Evolutionary conservation across 2,329 filamentous ascomycete species (phyloP).

Genomic region (Colletotrichum incanum): DNA sequence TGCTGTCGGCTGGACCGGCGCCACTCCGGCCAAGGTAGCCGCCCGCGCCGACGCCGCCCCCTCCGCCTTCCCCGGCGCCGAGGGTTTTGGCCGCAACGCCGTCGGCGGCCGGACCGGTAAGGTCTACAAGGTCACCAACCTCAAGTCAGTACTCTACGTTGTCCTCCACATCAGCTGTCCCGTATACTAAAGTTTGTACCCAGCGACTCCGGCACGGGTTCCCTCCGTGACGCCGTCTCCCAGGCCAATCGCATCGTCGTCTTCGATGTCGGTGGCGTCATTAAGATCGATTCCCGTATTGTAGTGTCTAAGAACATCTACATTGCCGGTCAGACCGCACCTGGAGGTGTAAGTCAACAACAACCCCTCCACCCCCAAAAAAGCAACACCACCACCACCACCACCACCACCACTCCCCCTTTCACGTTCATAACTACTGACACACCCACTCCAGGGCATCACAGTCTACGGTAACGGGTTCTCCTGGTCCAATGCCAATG

Average conservation of each 20-base stretch:
- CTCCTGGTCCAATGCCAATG: conserved; percentile 67
- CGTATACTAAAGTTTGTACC: background rate
- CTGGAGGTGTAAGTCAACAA: conserved; percentile 57
- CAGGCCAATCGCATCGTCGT: conserved; percentile 64
- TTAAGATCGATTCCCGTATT: conserved; percentile 62
- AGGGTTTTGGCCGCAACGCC: conserved; percentile 64
- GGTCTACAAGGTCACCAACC: conserved; percentile 65
- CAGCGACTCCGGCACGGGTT: conserved; percentile 63
- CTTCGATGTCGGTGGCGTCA: conserved; percentile 65
- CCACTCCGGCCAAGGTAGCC: conserved; percentile 19
- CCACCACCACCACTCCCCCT: background rate
- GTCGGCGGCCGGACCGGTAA: conserved; percentile 62
- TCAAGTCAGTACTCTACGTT: conserved; percentile 50
- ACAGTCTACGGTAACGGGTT: conserved; percentile 70
- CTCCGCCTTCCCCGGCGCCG: conserved; percentile 65
- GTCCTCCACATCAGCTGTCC: background rate
- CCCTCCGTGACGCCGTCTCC: conserved; percentile 66
- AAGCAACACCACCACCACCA: background rate
- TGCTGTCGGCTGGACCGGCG: conserved; percentile 23
- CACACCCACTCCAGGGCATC: conserved; percentile 52
- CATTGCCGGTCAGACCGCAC: conserved; percentile 67
- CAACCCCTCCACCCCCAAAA: conserved; percentile 7
- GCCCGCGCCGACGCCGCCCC: conserved; percentile 25
- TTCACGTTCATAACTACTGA: background rate
- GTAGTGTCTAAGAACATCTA: conserved; percentile 64